These are phyloP conservation scores for Entomortierella chlamydospora DNA, from an alignment of 192 early-diverging fungal genomes.

Conservation along the genomic window DNA sequence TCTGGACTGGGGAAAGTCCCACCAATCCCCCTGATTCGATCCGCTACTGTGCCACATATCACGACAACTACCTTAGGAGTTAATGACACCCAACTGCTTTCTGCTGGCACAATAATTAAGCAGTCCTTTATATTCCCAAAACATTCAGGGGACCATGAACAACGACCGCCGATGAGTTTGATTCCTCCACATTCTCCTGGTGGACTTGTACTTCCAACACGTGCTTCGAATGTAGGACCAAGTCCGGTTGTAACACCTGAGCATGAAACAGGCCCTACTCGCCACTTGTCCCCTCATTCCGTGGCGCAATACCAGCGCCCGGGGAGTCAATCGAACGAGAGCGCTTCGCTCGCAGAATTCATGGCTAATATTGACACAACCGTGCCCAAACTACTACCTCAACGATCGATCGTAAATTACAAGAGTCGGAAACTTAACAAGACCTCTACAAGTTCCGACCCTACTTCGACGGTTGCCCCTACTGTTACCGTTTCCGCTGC, in stretches of 20 bases:
- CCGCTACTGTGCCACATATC: constrained; percentile 38
- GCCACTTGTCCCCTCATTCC: background rate
- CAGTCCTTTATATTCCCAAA: constrained; percentile 23
- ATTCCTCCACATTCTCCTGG: constrained; percentile 47
- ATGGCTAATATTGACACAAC: constrained; percentile 6
- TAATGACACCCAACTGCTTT: constrained; percentile 18
- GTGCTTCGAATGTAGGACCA: background rate
- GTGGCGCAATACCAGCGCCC: background rate
- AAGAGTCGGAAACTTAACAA: constrained; percentile 12
- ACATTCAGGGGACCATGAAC: background rate
- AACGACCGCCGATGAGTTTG: constrained; percentile 4
- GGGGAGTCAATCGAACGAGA: background rate
- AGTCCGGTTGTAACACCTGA: constrained; percentile 23
- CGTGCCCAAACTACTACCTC: constrained; percentile 12
- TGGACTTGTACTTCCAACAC: constrained; percentile 38
- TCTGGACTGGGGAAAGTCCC: background rate
- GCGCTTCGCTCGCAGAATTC: background rate
- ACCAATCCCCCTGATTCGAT: constrained; percentile 31
- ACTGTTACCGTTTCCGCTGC: background rate
- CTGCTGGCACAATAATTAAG: constrained; percentile 35
- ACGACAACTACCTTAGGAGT: constrained; percentile 23
- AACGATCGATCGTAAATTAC: constrained; percentile 26
- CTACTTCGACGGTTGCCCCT: background rate
- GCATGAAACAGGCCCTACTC: constrained; percentile 11
- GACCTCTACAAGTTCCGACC: background rate